A percentile compares a stretch with the other conserved stretches of the same genome.
Conservation (phyloP, 208 protist genomes). For the Leishmania major region DNA sequence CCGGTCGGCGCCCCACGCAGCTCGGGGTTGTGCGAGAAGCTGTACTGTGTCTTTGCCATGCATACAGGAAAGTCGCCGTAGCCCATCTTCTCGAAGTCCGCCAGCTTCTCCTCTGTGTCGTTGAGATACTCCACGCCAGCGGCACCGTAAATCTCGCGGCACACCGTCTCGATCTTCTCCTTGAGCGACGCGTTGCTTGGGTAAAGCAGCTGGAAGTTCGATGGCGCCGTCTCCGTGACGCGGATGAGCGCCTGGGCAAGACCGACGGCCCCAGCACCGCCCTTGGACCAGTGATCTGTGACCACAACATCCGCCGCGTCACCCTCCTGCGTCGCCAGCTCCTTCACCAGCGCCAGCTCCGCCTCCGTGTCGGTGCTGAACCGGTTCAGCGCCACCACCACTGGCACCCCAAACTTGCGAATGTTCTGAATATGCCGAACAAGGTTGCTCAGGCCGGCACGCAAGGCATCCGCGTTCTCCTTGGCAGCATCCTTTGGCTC, state of each 20-base stretch:
- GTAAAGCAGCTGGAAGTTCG: constrained; percentile 95
- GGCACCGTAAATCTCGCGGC: constrained; percentile 96
- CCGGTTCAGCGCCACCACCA: constrained; percentile 96
- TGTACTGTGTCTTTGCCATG: constrained; percentile 99
- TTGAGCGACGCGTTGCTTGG: constrained; percentile 87
- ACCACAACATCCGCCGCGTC: constrained; percentile 93
- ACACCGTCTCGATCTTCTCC: constrained; percentile 97
- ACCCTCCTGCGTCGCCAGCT: constrained; percentile 61
- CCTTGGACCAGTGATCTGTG: constrained; percentile 93
- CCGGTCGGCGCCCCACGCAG: constrained; percentile 91
- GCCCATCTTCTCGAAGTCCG: constrained; percentile 73
- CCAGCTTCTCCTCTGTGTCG: constrained; percentile 89
- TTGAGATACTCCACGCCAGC: constrained; percentile 88
- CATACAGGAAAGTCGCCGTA: constrained; percentile 94
- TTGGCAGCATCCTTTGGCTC: constrained; percentile 64
- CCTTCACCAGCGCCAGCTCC: constrained; percentile 88
- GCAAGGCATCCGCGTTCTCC: constrained; percentile 93
- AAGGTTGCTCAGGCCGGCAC: constrained; percentile 90
- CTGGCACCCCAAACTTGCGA: constrained; percentile 95
- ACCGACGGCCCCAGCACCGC: constrained; percentile 88
- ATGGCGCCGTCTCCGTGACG: constrained; percentile 53
- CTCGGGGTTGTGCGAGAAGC: constrained; percentile 92
- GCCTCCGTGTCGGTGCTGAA: constrained; percentile 92
- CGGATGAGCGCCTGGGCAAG: constrained; percentile 88
- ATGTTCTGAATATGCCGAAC: constrained; percentile 94